A percentile compares a stretch with the other conserved stretches of the same genome.
Evolutionary conservation across 441 rosid species (phyloP).

Genomic region (Adansonia rubrostipa): DNA sequence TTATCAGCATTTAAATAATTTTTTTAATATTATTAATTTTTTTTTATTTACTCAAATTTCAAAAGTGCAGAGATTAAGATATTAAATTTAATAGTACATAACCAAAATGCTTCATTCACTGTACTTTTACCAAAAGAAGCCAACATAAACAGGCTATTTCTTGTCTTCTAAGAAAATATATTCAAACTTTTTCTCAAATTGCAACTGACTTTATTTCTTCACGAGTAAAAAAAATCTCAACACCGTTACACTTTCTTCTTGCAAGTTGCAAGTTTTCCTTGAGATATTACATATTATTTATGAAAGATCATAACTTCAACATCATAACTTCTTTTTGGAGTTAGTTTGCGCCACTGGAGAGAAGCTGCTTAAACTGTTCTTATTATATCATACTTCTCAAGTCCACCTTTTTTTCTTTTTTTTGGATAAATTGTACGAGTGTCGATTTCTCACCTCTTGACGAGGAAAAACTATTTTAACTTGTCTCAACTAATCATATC

Average conservation of each 20-base stretch:
- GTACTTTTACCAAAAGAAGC: not conserved
- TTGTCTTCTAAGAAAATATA: not conserved
- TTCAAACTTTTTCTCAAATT: not conserved
- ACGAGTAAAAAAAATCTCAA: conserved; percentile 3
- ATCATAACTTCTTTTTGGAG: conserved; percentile 7
- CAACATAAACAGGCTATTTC: conserved; percentile 4
- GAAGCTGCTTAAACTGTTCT: not conserved
- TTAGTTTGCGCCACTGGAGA: not conserved
- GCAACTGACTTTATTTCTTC: conserved; percentile 10
- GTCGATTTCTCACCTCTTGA: not conserved
- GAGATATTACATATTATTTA: conserved; percentile 7
- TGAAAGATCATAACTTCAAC: not conserved
- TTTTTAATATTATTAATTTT: too few species aligned
- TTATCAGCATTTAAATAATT: too few species aligned
- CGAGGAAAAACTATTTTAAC: not conserved
- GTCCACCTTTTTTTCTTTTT: not conserved
- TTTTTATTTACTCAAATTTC: too few species aligned
- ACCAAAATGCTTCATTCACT: too few species aligned
- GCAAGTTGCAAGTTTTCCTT: conserved; percentile 4
- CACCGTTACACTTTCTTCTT: not conserved
- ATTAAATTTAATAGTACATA: too few species aligned
- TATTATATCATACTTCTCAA: too few species aligned
- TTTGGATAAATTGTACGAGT: not conserved
- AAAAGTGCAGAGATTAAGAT: too few species aligned
- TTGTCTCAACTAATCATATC: not conserved